Conservation (phyloP, 2,329 filamentous ascomycete genomes). For the Fusarium bactridioides region DNA sequence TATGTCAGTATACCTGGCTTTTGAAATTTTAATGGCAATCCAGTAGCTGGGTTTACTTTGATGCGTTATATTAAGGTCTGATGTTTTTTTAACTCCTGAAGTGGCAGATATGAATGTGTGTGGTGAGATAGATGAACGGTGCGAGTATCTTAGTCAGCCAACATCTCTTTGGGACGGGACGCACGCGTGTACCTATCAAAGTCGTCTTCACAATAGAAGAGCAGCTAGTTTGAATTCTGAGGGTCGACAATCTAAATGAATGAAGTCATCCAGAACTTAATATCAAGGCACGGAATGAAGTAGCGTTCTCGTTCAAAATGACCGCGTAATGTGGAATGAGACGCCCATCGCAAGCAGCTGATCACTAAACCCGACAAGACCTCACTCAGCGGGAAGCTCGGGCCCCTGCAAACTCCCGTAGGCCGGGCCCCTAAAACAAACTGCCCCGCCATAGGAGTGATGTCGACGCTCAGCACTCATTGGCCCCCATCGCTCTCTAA, state of each 20-base stretch:
- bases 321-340: slow-evolving; percentile 22
- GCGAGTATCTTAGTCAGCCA: background rate
- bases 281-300: slow-evolving; percentile 15
- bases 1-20: background rate
- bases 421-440: slow-evolving; percentile 21
- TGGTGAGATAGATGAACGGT: background rate
- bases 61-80: background rate
- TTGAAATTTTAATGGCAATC: background rate
- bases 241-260: background rate
- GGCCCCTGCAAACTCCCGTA: background rate
- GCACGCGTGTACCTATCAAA: background rate
- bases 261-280: slow-evolving; percentile 1
- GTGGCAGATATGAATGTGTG: background rate
- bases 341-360: slow-evolving; percentile 17
- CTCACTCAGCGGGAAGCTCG: background rate
- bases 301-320: background rate
- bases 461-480: slow-evolving; percentile 29
- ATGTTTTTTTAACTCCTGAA: background rate
- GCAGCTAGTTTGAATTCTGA: no score
- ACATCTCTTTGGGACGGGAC: background rate
- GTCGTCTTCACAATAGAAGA: background rate
- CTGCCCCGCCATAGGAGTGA: slow-evolving; percentile 21
- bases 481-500: slow-evolving; percentile 11
- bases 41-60: background rate
- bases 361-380: background rate